Base-by-base conservation (phyloP, 768 basidiomycete genomes). In the Albatrellus ellisii region DNA sequence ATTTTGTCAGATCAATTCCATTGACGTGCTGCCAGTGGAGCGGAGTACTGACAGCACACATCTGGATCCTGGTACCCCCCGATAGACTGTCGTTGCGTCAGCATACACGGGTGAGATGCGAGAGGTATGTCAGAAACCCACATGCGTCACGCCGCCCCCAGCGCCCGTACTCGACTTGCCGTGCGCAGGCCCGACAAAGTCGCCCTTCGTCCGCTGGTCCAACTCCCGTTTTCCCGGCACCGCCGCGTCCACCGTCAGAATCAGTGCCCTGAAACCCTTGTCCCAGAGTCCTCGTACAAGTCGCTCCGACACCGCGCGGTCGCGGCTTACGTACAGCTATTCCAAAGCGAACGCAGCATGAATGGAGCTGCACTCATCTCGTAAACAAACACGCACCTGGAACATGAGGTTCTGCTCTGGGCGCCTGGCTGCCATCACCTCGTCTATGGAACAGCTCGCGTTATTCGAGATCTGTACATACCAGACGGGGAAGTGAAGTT, bases 161-260 rank as follows among this genome's bases (percentile, higher is more conserved):
- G 43, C 47, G 3, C 39, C 45, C 11, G 42, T 39, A 1, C 39
- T 44, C 14, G 37, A 18, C 31, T 48, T 47, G 15, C 52, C 52
- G 12, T 47, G 44, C 7, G 51, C 39, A 5, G 59, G 51, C 26
- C 48, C 51, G 6, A 46, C 44, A 39, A 57, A 56, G 7, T 57
- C 52, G 24, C 56, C 58, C 51, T 57, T 60, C 2, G 54, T 50
- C 12, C 60, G 47, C 47, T 53, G 52, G 50, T 63, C 62, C 7
- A 54, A 49, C 45, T 64, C 63, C 4, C 69, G 60, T 46, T 69
- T 70, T 3, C 66, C 66, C 7, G 60, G 54, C 25, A 64, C 62
- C 1, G 68, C 60, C 0, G 66, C 61, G 45, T 73, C 70, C 12
- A 73, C 69, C 0, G 70, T 73, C 29, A 73, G 59, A 50, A 70